A percentile compares a stretch with the other conserved stretches of the same genome.
phyloP scores from a whole-genome alignment of 495 filamentous ascomycete genomes.

The Penicillium odoratum region DNA sequence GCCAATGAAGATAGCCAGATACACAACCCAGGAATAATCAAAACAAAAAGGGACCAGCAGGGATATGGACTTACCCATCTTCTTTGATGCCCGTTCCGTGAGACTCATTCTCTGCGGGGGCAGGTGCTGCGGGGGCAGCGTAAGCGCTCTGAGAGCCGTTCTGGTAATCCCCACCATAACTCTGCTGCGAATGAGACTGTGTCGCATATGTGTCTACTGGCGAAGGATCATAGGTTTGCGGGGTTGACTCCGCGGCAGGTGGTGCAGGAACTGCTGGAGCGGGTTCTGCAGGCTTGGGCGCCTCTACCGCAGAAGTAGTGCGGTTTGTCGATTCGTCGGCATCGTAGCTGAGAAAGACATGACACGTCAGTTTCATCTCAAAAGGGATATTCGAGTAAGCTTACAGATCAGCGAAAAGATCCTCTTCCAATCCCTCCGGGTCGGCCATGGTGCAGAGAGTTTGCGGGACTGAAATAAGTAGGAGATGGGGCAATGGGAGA shows the following conservation, averaged over 20 bases:
- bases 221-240: constrained; percentile 34
- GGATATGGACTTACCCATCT: constrained; percentile 84
- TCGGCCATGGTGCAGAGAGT: constrained; percentile 65
- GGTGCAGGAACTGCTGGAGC: constrained; percentile 24
- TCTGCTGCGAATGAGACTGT: constrained; percentile 35
- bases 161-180: constrained; percentile 54
- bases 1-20: constrained; percentile 10
- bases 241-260: constrained; percentile 22
- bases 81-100: constrained; percentile 82
- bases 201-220: constrained; percentile 42
- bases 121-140: constrained; percentile 43
- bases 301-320: constrained; percentile 35
- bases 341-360: constrained; percentile 66
- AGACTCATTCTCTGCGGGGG: constrained; percentile 32
- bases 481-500: constrained; percentile 3
- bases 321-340: constrained; percentile 67
- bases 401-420: constrained; percentile 98
- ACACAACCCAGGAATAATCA: constrained; percentile 19
- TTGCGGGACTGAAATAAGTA: not conserved
- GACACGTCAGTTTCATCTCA: constrained; percentile 7
- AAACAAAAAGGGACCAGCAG: constrained; percentile 21
- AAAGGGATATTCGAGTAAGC: constrained; percentile 24
- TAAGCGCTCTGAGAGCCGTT: constrained; percentile 64
- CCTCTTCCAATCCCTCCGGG: constrained; percentile 88
- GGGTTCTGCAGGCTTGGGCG: constrained; percentile 31